Conservation (phyloP, 371 early-diverging fungal genomes). For the Actinomucor elegans region DNA sequence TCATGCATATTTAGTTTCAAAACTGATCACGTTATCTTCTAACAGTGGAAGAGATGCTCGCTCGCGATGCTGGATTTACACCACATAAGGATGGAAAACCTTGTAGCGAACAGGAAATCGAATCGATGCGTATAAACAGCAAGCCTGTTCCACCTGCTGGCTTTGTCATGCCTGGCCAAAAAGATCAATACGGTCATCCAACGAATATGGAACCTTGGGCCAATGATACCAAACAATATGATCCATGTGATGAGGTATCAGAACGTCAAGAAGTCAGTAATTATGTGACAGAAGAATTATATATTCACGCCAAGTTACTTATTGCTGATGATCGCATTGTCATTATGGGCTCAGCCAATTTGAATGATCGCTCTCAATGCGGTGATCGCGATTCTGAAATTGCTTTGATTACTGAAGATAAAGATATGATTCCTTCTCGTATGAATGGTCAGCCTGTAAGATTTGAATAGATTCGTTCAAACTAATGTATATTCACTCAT, state of each 20-base stretch:
- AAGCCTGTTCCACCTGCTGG: slow-evolving; percentile 17
- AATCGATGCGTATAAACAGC: slow-evolving; percentile 10
- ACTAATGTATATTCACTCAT: neutral
- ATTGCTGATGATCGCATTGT: slow-evolving; percentile 86
- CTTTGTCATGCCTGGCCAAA: slow-evolving; percentile 21
- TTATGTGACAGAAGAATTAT: slow-evolving; percentile 83
- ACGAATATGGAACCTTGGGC: slow-evolving; percentile 33
- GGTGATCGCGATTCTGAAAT: slow-evolving; percentile 93
- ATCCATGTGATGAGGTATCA: slow-evolving; percentile 14
- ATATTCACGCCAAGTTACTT: slow-evolving; percentile 91
- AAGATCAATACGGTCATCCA: slow-evolving; percentile 8
- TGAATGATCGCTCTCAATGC: slow-evolving; percentile 89
- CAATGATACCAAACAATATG: slow-evolving; percentile 7
- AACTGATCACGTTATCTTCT: no score
- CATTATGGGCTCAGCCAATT: slow-evolving; percentile 89
- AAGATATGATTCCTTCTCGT: slow-evolving; percentile 60
- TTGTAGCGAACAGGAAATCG: slow-evolving; percentile 9
- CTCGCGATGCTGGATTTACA: slow-evolving; percentile 38
- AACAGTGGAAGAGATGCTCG: slow-evolving; percentile 44
- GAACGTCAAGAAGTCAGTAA: slow-evolving; percentile 36
- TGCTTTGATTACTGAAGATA: slow-evolving; percentile 79
- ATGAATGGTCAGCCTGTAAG: slow-evolving; percentile 76
- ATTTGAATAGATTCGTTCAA: no score
- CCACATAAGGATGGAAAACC: slow-evolving; percentile 7
- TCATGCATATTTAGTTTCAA: no score